Percentiles rank a stretch among this genome's conserved stretches.
phyloP scores from a whole-genome alignment of 2,329 filamentous ascomycete genomes.

The Paraphaeosphaeria minitans region DNA sequence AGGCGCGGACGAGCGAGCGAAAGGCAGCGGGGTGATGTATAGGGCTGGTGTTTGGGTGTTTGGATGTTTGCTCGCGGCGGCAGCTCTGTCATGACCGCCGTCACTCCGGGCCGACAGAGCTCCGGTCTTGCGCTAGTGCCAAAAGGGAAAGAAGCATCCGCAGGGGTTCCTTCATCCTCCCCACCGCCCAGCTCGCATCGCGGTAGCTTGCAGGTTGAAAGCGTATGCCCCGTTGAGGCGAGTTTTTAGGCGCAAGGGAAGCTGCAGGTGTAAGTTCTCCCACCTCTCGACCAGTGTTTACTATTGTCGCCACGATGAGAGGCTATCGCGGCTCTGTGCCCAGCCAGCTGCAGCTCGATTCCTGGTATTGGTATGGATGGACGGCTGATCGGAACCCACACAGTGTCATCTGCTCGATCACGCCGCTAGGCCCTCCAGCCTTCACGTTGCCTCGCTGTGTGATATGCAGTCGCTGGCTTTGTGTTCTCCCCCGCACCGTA shows the following conservation, averaged over 20 bases:
- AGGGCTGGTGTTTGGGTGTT: constrained; percentile 10
- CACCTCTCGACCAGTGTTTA: not conserved
- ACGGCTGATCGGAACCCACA: constrained; percentile 17
- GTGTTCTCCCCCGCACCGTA: constrained; percentile 14
- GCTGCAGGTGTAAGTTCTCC: constrained; percentile 4
- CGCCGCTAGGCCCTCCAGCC: constrained; percentile 19
- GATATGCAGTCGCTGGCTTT: constrained; percentile 20
- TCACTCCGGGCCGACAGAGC: constrained; percentile 6
- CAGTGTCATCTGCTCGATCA: constrained; percentile 28
- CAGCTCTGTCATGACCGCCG: constrained; percentile 5
- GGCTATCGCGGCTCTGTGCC: constrained; percentile 13
- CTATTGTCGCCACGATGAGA: not conserved
- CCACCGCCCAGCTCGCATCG: constrained; percentile 5
- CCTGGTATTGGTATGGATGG: constrained; percentile 13
- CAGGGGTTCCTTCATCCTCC: constrained; percentile 11
- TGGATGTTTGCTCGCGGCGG: not conserved
- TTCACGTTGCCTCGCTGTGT: constrained; percentile 10
- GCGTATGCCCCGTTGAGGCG: not conserved
- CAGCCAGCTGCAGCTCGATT: constrained; percentile 17
- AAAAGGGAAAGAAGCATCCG: constrained; percentile 7
- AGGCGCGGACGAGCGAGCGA: not conserved
- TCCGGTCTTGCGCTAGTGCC: not conserved
- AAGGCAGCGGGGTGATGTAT: constrained; percentile 58
- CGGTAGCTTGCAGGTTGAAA: not conserved
- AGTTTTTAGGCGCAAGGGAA: not conserved